phyloP scores from a whole-genome alignment of 2,329 filamentous ascomycete species.

The Graphilbum sp. region DNA sequence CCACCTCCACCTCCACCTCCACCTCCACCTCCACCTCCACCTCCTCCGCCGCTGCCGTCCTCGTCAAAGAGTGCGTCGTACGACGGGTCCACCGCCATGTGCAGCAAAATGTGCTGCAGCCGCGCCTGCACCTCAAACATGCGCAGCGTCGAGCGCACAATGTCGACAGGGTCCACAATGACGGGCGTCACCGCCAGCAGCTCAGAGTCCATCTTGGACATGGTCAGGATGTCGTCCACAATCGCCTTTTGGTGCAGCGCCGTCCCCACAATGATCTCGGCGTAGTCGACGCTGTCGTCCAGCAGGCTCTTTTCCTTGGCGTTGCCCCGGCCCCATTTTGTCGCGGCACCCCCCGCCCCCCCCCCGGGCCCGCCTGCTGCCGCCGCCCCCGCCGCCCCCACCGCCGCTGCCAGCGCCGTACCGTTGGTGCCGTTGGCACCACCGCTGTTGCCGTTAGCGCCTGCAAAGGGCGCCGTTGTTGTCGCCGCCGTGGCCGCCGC shows the following conservation, averaged over 20 bases:
- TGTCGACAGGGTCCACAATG: conserved; percentile 47
- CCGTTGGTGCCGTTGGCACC: no score
- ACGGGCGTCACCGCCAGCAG: conserved; percentile 57
- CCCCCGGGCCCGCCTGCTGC: no score
- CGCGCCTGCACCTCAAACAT: conserved; percentile 66
- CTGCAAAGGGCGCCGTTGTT: no score
- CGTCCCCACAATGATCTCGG: conserved; percentile 62
- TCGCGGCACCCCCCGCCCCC: no score
- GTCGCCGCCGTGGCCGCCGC: no score
- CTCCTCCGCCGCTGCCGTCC: no score
- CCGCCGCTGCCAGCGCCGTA: background rate
- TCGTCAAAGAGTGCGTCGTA: conserved; percentile 21
- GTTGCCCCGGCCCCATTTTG: no score
- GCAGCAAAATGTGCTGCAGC: conserved; percentile 50
- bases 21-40: no score
- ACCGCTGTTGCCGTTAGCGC: no score
- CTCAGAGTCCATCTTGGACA: conserved; percentile 62
- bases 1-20: no score
- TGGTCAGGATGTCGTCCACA: conserved; percentile 57
- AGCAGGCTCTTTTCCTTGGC: no score
- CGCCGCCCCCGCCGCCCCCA: no score
- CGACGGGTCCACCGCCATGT: conserved; percentile 45
- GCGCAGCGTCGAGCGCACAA: conserved; percentile 52
- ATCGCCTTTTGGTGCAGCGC: conserved; percentile 68
- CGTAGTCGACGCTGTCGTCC: conserved; percentile 50